A percentile compares a stretch with the other conserved stretches of the same genome.
These are phyloP conservation scores for Selaginella moellendorffii DNA, from an alignment of 75 land plant species.

Conservation along the genomic window DNA sequence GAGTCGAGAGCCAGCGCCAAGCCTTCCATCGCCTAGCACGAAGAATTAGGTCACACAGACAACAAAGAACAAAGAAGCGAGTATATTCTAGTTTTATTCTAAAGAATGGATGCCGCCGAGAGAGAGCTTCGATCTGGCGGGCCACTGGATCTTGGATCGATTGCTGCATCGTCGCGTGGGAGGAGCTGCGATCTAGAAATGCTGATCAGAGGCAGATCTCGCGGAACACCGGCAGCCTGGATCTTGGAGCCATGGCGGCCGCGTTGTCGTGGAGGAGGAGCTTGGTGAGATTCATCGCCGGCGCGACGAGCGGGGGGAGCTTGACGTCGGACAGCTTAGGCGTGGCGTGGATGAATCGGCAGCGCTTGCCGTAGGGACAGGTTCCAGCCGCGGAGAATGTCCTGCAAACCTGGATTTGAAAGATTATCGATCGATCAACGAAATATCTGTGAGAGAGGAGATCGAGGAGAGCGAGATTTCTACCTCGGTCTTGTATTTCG, in stretches of 20 bases:
- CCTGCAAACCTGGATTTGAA: conserved; percentile 34
- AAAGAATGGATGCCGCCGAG: too few species aligned
- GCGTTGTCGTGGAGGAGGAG: neutral
- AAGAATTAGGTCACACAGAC: neutral
- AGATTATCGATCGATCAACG: too few species aligned
- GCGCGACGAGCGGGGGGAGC: neutral
- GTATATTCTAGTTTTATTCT: too few species aligned
- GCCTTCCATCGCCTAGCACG: neutral
- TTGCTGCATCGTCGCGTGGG: too few species aligned
- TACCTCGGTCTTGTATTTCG: conserved; percentile 62
- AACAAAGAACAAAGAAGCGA: too few species aligned
- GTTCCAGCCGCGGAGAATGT: conserved; percentile 53
- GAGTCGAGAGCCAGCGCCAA: neutral
- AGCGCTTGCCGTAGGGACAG: conserved; percentile 77
- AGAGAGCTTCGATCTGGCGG: too few species aligned
- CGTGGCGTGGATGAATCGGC: conserved; percentile 62
- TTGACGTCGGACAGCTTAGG: too few species aligned
- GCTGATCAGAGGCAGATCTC: neutral
- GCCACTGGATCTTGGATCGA: too few species aligned
- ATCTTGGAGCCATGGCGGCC: neutral
- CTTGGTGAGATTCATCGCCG: neutral
- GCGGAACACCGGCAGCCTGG: neutral
- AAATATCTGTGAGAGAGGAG: too few species aligned
- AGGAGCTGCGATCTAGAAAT: too few species aligned
- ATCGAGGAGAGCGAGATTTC: neutral